phyloP scores from a whole-genome alignment of 2,329 filamentous ascomycete genomes.

The Ophiostoma sp. region DNA sequence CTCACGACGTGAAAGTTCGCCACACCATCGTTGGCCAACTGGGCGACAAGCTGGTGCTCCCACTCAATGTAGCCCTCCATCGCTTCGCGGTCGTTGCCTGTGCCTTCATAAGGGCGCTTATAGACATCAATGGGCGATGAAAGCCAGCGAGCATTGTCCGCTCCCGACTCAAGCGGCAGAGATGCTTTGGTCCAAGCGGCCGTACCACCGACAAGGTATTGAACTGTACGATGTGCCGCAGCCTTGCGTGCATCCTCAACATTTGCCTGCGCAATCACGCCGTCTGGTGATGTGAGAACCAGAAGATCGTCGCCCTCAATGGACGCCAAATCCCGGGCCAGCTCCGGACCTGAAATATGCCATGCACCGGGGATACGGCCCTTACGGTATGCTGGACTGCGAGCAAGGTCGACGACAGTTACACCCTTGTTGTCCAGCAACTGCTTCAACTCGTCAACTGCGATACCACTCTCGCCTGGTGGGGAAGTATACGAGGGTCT shows the following conservation, averaged over 20 bases:
- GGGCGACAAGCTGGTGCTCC: constrained; percentile 25
- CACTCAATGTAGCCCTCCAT: constrained; percentile 25
- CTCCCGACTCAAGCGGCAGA: neutral
- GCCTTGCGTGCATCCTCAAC: neutral
- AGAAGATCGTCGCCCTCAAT: neutral
- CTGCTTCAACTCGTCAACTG: neutral
- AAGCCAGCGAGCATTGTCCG: constrained; percentile 10
- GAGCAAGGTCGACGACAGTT: constrained; percentile 19
- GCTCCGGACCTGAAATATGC: constrained; percentile 18
- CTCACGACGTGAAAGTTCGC: constrained; percentile 22
- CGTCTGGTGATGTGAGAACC: constrained; percentile 21
- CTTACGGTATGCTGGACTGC: constrained; percentile 21
- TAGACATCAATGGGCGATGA: constrained; percentile 20
- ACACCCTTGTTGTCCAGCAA: neutral
- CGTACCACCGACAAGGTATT: constrained; percentile 6
- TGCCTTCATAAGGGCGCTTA: constrained; percentile 24
- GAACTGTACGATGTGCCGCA: neutral
- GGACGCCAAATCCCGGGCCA: constrained; percentile 14
- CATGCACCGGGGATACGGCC: constrained; percentile 22
- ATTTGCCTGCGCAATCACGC: constrained; percentile 9
- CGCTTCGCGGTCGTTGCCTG: constrained; percentile 21
- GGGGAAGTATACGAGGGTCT: neutral
- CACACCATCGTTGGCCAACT: constrained; percentile 23
- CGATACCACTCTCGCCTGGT: neutral
- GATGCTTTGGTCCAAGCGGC: neutral